Evolutionary conservation across 257 asterid genomes (phyloP).

Genomic region (Jaltomata sinuosa): DNA sequence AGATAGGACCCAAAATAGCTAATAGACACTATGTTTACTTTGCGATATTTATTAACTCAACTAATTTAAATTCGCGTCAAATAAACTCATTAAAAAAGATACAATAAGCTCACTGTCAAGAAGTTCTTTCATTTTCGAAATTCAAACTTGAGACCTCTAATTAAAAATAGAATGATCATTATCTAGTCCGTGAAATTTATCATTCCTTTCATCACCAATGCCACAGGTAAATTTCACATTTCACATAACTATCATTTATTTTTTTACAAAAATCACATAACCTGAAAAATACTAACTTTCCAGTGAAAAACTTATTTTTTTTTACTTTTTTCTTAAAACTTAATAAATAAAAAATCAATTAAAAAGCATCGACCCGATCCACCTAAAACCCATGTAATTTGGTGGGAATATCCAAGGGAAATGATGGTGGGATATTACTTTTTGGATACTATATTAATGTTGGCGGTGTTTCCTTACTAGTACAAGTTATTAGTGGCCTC

Average conservation of each 20-base stretch:
- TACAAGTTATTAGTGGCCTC: background rate
- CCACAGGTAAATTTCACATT: no score
- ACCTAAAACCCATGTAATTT: no score
- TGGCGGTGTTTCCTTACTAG: background rate
- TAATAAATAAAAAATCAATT: no score
- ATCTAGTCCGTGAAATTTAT: background rate
- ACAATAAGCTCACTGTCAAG: background rate
- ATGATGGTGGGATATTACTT: background rate
- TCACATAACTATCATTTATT: no score
- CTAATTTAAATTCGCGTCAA: accelerated
- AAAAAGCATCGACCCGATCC: no score
- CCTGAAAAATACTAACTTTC: no score
- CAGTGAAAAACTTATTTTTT: no score
- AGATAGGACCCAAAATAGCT: background rate
- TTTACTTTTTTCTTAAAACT: no score
- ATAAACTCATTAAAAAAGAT: background rate
- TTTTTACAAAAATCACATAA: no score
- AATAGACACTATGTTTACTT: background rate
- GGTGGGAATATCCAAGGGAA: background rate
- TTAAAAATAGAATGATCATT: background rate
- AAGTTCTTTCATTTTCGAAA: background rate
- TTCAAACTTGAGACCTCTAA: background rate
- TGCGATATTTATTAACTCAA: background rate
- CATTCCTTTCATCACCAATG: background rate
- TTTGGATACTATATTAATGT: background rate